Conservation (phyloP, 306 rosid genomes). For the Psophocarpus tetragonolobus region DNA sequence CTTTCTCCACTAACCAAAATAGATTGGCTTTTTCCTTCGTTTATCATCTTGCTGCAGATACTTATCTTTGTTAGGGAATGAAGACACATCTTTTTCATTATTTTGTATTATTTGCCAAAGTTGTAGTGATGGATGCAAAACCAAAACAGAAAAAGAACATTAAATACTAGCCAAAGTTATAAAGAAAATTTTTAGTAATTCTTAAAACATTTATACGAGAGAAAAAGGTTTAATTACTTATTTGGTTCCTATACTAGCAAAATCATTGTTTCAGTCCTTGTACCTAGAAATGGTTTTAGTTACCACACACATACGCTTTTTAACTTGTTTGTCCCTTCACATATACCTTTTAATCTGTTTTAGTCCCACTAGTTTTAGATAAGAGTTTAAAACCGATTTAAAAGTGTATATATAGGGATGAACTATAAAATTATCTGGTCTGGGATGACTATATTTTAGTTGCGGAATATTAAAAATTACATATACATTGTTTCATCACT, state of each 20-base stretch:
- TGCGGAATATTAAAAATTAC: too few species aligned
- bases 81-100: neutral
- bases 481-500: too few species aligned
- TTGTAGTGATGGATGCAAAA: neutral
- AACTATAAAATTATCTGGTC: neutral
- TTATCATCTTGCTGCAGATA: conserved; percentile 74
- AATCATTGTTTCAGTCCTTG: too few species aligned
- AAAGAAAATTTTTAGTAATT: neutral
- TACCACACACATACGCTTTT: too few species aligned
- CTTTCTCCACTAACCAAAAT: conserved; percentile 99
- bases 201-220: neutral
- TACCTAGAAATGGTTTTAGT: too few species aligned
- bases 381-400: too few species aligned
- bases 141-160: neutral
- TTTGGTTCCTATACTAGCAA: too few species aligned
- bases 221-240: neutral
- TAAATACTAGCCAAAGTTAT: neutral
- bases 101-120: conserved; percentile 7
- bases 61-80: conserved; percentile 7
- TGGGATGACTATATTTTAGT: too few species aligned
- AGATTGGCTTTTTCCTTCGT: conserved; percentile 80
- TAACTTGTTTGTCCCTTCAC: too few species aligned
- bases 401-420: neutral
- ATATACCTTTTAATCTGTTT: too few species aligned
- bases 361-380: too few species aligned